Base-by-base conservation (phyloP, 1,284 basidiomycete species). In the Leccinum solheimii region DNA sequence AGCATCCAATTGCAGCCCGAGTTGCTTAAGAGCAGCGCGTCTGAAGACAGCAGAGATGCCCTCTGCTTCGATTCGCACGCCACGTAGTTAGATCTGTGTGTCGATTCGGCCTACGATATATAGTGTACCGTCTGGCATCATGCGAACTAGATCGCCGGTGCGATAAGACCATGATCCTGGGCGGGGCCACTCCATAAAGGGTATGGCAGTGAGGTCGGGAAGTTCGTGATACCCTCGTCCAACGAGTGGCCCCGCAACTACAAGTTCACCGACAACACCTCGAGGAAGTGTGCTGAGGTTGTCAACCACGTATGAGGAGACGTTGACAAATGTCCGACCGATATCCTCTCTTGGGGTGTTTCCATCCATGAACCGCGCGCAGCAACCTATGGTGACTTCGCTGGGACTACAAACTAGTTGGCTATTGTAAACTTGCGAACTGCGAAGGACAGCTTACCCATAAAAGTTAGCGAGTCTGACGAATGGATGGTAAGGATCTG, bases 91-190 rank as follows among this genome's bases (percentile, higher is more conserved):
- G 68, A 84, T 80, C 64, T 85, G 84, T 16, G 79, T 80, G 63
- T 85, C 84, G 51, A 83, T 81, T 23, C 83, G 78, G 21, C 83
- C 84, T 30, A 83, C 72, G 57, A 85, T 83, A 64, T 84, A 80
- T 21, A 85, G 67, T 5, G 80, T 79, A n/a, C 73, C 75, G 62
- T 85, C 81, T 1, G 81, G 80, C 74, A 83, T 80, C 80, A 85
- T 83, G 52, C 83, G 75, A 9, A 77, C 83, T 56, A 84, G 67
- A 64, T 84, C 83, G 13, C 83, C 83, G 3, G 83, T 84, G 30
- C 81, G 76, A 69, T 84, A 84, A 13, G 79, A 77, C 78, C 80
- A 76, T 52, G 71, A 71, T 49, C 76, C 76, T 57, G 76, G 70
- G 50, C 67, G 59, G 2, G 82, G 80, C 76, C 79, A 84, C 60